Evolutionary conservation across 202 grass and related monocot genomes (phyloP).

Genomic region (Schoenoplectus tabernaemontani): DNA sequence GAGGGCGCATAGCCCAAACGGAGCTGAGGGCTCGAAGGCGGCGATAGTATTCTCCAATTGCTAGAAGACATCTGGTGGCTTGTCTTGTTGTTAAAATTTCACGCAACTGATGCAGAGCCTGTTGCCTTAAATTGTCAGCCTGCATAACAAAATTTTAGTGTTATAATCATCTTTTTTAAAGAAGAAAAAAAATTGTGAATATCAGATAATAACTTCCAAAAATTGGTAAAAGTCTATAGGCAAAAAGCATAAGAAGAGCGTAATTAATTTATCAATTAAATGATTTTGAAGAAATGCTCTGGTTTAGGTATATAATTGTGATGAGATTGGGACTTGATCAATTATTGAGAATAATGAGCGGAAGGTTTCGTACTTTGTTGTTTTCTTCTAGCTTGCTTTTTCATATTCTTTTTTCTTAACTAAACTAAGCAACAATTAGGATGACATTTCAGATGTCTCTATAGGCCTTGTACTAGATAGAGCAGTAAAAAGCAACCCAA

Average conservation of each 20-base stretch:
- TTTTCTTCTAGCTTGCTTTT: neutral
- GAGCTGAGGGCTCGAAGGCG: constrained; percentile 82
- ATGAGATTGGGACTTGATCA: constrained; percentile 16
- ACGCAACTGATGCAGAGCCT: constrained; percentile 73
- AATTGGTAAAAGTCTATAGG: too few species aligned
- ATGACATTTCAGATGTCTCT: neutral
- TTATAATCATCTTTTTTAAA: neutral
- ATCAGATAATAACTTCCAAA: neutral
- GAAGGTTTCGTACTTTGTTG: neutral
- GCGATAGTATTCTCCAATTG: constrained; percentile 80
- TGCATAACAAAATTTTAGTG: constrained; percentile 21
- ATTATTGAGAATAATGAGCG: neutral
- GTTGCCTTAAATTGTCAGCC: constrained; percentile 91
- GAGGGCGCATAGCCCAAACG: constrained; percentile 71
- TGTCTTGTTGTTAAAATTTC: constrained; percentile 63
- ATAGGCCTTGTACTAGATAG: neutral
- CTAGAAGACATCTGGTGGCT: constrained; percentile 68
- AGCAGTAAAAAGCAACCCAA: neutral
- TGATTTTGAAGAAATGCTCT: neutral
- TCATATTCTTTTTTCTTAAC: neutral
- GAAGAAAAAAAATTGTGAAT: neutral
- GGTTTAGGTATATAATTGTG: neutral
- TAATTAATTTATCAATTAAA: neutral
- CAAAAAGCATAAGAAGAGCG: too few species aligned
- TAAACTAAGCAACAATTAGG: neutral